Evolutionary conservation across 192 early-diverging fungal species (phyloP).

Genomic region (Chytriomyces sp.): DNA sequence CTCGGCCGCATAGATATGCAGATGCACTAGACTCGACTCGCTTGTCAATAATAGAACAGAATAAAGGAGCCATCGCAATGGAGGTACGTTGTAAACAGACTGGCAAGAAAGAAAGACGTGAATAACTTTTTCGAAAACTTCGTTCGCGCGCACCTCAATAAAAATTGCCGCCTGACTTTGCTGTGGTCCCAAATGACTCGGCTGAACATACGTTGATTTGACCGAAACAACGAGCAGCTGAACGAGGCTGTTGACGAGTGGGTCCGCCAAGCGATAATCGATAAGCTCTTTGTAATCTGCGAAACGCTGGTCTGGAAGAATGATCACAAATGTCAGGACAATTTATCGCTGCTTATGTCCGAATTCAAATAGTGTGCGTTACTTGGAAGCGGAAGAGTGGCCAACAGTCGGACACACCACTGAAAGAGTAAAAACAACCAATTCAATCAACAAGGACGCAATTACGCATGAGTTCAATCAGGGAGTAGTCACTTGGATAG

Average conservation of each 20-base stretch:
- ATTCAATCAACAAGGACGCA: no score
- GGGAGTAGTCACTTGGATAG: no score
- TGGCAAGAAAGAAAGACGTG: background rate
- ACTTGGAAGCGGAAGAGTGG: background rate
- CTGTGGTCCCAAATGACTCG: background rate
- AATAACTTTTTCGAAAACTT: background rate
- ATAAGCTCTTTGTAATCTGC: constrained; percentile 24
- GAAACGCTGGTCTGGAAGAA: background rate
- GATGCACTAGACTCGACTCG: background rate
- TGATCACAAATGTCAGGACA: background rate
- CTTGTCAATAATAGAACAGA: background rate
- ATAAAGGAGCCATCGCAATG: constrained; percentile 26
- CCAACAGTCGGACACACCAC: background rate
- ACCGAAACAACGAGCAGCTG: constrained; percentile 14
- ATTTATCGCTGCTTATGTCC: background rate
- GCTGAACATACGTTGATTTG: background rate
- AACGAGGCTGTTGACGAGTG: constrained; percentile 10
- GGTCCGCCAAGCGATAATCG: background rate
- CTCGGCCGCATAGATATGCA: constrained; percentile 11
- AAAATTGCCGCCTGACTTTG: background rate
- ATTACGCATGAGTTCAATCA: no score
- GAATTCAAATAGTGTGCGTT: background rate
- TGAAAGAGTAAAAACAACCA: background rate
- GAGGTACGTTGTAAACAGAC: constrained; percentile 10
- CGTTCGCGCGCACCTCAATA: background rate